Conservation (phyloP, 2,329 filamentous ascomycete species). For the Talaromyces sp. region DNA sequence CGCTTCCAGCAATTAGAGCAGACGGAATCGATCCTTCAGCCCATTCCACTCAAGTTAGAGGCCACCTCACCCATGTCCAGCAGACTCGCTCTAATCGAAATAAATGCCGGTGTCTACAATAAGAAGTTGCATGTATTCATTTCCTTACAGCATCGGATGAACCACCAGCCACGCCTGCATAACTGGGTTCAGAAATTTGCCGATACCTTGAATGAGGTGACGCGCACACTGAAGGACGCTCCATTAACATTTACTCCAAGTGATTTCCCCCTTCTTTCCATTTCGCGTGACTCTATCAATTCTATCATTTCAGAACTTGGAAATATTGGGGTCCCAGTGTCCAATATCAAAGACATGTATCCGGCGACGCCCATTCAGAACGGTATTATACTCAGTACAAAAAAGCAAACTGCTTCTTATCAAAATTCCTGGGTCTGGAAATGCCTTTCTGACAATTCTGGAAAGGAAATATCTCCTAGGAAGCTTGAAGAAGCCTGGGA, state of each 20-base stretch:
- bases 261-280: not conserved
- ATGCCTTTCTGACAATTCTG: not conserved
- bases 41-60: not conserved
- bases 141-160: not conserved
- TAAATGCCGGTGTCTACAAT: not conserved
- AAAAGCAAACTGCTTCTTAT: not conserved
- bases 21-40: not conserved
- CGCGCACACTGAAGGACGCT: not conserved
- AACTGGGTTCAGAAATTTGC: not conserved
- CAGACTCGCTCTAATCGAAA: not conserved
- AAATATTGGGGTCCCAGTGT: not conserved
- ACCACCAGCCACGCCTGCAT: not conserved
- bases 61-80: not conserved
- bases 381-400: constrained; percentile 6
- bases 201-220: not conserved
- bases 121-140: not conserved
- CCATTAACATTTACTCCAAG: not conserved
- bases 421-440: not conserved
- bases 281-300: not conserved
- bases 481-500: not conserved
- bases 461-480: not conserved
- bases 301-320: not conserved
- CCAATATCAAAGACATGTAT: not conserved
- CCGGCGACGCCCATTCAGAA: not conserved
- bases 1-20: not conserved